Conservation (phyloP, 768 basidiomycete species). For the Steccherinum ochraceum region DNA sequence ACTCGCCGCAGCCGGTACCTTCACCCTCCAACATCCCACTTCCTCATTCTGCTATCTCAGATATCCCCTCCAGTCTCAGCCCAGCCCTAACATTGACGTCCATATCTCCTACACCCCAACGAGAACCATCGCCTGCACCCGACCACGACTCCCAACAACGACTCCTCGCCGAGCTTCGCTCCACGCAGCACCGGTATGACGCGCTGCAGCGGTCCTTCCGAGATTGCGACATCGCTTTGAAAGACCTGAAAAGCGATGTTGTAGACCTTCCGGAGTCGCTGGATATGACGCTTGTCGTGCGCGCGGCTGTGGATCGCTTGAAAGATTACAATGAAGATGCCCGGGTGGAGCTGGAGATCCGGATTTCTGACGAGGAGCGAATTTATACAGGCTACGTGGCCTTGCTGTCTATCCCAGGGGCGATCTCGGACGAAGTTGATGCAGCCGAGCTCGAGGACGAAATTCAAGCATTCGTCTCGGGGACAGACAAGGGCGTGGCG, state of each 20-base stretch:
- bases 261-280: conserved; percentile 14
- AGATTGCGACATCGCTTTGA: conserved; percentile 63
- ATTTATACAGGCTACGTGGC: conserved; percentile 62
- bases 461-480: conserved; percentile 50
- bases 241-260: conserved; percentile 42
- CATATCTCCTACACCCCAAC: background rate
- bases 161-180: conserved; percentile 40
- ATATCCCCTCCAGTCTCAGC: background rate
- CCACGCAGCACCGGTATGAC: conserved; percentile 50
- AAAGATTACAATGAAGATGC: conserved; percentile 74
- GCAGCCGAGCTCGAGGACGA: conserved; percentile 39
- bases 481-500: conserved; percentile 40
- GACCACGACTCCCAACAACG: background rate
- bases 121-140: background rate
- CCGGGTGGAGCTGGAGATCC: conserved; percentile 79
- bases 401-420: conserved; percentile 54
- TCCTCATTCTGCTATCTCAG: background rate
- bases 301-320: conserved; percentile 51
- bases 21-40: too few species aligned
- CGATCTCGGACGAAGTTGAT: conserved; percentile 25
- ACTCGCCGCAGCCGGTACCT: too few species aligned
- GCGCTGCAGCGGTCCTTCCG: conserved; percentile 55
- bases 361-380: conserved; percentile 64
- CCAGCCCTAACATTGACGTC: too few species aligned
- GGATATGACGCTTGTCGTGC: conserved; percentile 29